Conservation (phyloP, 2,329 filamentous ascomycete species). For the Cladosporium sphaerospermum region DNA sequence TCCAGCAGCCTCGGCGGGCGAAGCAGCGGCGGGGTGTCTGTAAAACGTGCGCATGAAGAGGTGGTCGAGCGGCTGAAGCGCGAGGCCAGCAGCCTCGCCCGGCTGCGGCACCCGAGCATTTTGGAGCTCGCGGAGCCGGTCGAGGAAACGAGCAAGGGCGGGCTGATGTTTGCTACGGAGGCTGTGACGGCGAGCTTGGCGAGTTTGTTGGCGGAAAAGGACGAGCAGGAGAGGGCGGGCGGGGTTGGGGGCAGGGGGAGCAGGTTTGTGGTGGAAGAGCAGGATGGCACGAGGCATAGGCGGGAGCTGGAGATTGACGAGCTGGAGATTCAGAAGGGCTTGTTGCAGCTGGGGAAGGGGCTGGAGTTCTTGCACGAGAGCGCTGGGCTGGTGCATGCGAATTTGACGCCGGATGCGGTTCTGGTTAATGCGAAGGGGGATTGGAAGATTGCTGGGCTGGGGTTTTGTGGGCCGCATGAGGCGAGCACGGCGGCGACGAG, state of each 20-base stretch:
- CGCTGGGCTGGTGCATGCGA: conserved; percentile 86
- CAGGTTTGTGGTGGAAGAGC: conserved; percentile 74
- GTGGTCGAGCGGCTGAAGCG: conserved; percentile 86
- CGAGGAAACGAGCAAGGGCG: conserved; percentile 85
- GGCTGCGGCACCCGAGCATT: conserved; percentile 83
- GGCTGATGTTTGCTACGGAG: conserved; percentile 93
- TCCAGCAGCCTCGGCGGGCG: conserved; percentile 39
- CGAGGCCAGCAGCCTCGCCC: conserved; percentile 82
- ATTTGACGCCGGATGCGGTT: conserved; percentile 87
- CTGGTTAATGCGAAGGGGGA: conserved; percentile 96
- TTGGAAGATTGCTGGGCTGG: conserved; percentile 96
- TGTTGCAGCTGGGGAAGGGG: conserved; percentile 88
- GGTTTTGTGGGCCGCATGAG: conserved; percentile 78
- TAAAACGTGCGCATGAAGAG: conserved; percentile 80
- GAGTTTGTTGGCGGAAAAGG: conserved; percentile 76
- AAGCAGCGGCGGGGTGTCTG: conserved; percentile 56
- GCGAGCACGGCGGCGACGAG: conserved; percentile 60
- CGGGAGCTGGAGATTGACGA: conserved; percentile 92
- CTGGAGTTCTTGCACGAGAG: conserved; percentile 94
- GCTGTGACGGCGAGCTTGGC: conserved; percentile 83
- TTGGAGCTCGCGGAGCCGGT: conserved; percentile 91
- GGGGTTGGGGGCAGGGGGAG: conserved; percentile 62
- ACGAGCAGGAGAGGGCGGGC: conserved; percentile 69
- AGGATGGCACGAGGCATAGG: conserved; percentile 62
- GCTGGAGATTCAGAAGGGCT: conserved; percentile 91